A percentile compares a stretch with the other conserved stretches of the same genome.
Evolutionary conservation across 306 rosid genomes (phyloP).

Genomic region (Malus orientalis): DNA sequence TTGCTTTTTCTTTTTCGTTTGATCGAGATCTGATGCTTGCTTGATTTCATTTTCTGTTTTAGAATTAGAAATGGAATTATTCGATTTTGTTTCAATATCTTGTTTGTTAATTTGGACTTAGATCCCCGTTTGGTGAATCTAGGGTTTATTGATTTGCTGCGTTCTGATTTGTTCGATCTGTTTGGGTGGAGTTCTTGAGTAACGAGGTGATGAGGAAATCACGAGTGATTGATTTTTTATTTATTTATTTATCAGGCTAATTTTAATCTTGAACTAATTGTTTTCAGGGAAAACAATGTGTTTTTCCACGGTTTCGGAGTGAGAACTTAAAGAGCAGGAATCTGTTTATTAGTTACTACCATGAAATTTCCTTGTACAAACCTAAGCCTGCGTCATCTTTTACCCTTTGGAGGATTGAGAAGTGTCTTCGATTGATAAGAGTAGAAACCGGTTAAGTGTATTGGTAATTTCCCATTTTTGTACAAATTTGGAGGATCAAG

Average conservation of each 20-base stretch:
- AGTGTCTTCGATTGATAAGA: too few relatives aligned
- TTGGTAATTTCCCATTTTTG: neutral
- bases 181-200: neutral
- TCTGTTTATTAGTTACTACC: too few relatives aligned
- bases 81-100: neutral
- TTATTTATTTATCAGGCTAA: neutral
- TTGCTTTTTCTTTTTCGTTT: neutral
- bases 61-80: neutral
- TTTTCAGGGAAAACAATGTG: neutral
- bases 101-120: neutral
- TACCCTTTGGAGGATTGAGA: too few relatives aligned
- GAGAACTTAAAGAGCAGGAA: neutral
- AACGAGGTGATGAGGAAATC: neutral
- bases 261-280: neutral
- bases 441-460: neutral
- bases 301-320: neutral
- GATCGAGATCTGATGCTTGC: conserved; percentile 6
- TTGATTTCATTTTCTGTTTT: neutral
- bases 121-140: neutral
- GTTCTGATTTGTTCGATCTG: neutral
- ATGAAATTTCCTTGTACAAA: neutral
- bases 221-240: neutral
- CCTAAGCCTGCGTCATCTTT: too few relatives aligned
- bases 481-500: neutral
- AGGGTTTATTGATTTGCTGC: neutral